Evolutionary conservation across 768 basidiomycete genomes (phyloP).

Genomic region (Phallus indusiatus): DNA sequence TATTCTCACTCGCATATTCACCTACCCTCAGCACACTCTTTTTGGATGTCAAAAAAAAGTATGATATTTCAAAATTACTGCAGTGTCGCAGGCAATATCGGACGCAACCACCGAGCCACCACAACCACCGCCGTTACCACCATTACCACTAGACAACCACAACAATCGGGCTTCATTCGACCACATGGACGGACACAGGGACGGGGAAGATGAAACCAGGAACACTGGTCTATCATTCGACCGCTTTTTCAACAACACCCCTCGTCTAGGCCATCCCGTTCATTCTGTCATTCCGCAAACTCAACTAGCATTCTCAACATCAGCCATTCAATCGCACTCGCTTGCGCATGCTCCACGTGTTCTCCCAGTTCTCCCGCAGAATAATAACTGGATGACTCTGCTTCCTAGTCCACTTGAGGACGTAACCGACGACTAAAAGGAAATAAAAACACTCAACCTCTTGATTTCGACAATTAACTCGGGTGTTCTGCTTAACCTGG

Average conservation of each 20-base stretch:
- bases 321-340: not conserved
- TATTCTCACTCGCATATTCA: conserved; percentile 84
- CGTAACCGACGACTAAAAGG: conserved; percentile 10
- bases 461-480: conserved; percentile 12
- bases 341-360: conserved; percentile 12
- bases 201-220: no score
- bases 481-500: conserved; percentile 62
- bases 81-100: conserved; percentile 9
- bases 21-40: conserved; percentile 49
- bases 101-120: no score
- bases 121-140: no score
- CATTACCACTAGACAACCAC: no score
- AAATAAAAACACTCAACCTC: not conserved
- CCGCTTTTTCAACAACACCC: conserved; percentile 52
- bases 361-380: conserved; percentile 47
- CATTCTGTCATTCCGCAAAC: not conserved
- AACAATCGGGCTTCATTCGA: no score
- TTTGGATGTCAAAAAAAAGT: conserved; percentile 96
- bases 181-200: conserved; percentile 26
- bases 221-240: conserved; percentile 4
- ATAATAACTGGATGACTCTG: conserved; percentile 76
- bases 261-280: conserved; percentile 8
- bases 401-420: conserved; percentile 31
- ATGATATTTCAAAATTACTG: conserved; percentile 37
- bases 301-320: not conserved